These are phyloP conservation scores for Massarina eburnea DNA, from an alignment of 2,329 filamentous ascomycete species.

Conservation along the genomic window DNA sequence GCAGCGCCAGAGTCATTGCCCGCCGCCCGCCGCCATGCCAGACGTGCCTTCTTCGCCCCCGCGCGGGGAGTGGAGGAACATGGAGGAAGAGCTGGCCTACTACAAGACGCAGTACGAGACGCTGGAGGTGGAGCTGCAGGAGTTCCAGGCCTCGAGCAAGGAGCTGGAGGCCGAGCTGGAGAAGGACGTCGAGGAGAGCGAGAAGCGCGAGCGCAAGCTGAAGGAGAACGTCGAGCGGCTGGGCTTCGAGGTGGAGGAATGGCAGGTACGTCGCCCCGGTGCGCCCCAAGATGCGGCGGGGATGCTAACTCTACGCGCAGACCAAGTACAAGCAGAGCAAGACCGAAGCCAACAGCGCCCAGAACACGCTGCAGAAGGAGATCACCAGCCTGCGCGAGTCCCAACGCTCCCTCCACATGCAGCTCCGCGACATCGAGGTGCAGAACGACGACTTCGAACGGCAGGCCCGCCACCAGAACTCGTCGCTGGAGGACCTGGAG, in stretches of 20 bases:
- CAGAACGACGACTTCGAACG: conserved; percentile 98
- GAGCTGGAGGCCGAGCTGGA: conserved; percentile 94
- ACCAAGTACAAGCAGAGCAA: conserved; percentile 97
- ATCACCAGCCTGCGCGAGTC: conserved; percentile 86
- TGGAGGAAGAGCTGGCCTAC: conserved; percentile 80
- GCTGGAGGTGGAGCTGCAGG: conserved; percentile 84
- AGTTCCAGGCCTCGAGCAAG: conserved; percentile 91
- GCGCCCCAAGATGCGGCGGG: not conserved
- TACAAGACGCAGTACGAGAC: conserved; percentile 97
- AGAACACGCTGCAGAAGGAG: conserved; percentile 89
- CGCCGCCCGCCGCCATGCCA: conserved; percentile 29
- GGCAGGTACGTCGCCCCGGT: conserved; percentile 74
- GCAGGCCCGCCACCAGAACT: conserved; percentile 92
- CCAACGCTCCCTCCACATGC: conserved; percentile 79
- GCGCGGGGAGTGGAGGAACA: conserved; percentile 32
- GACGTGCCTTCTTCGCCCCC: conserved; percentile 36
- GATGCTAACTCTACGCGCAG: conserved; percentile 48
- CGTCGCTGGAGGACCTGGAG: conserved; percentile 93
- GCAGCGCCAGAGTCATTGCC: conserved; percentile 11
- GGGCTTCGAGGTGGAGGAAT: conserved; percentile 91
- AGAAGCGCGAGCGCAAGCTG: conserved; percentile 84
- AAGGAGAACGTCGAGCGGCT: conserved; percentile 85
- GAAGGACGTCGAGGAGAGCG: conserved; percentile 91
- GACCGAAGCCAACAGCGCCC: conserved; percentile 78
- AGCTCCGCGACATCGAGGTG: conserved; percentile 91